Evolutionary conservation across 1,284 basidiomycete species (phyloP).

Genomic region (Moesziomyces globuligerus): DNA sequence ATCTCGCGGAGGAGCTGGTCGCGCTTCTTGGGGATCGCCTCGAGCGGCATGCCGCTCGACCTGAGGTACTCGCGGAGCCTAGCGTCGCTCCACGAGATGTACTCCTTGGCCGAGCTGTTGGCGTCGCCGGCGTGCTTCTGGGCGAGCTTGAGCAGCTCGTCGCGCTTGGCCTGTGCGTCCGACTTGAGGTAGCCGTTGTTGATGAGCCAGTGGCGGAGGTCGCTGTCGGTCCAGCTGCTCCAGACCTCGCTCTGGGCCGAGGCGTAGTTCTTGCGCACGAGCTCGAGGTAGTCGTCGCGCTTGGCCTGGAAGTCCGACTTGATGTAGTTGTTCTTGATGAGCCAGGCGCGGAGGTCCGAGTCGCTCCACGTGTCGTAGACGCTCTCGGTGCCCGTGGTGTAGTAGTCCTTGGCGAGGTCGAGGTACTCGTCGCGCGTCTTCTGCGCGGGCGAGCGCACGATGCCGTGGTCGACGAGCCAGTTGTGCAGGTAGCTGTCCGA

Average conservation of each 20-base stretch:
- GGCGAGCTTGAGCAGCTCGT: conserved; percentile 56
- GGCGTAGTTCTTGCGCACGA: conserved; percentile 56
- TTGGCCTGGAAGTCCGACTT: conserved; percentile 56
- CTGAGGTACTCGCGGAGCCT: conserved; percentile 58
- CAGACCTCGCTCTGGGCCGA: conserved; percentile 48
- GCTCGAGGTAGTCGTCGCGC: conserved; percentile 54
- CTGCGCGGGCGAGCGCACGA: conserved; percentile 52
- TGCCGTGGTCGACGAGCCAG: conserved; percentile 64
- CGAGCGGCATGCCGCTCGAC: conserved; percentile 50
- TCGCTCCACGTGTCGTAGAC: conserved; percentile 64
- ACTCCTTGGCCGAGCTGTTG: conserved; percentile 53
- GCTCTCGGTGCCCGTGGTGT: conserved; percentile 53
- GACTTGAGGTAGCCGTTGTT: conserved; percentile 56
- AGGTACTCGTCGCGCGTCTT: conserved; percentile 62
- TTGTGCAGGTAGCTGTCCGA: conserved; percentile 64
- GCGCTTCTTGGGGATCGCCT: conserved; percentile 55
- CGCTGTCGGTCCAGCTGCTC: conserved; percentile 60
- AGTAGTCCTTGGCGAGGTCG: conserved; percentile 59
- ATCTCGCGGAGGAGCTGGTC: conserved; percentile 62
- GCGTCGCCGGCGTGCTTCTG: conserved; percentile 54
- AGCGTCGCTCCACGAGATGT: conserved; percentile 62
- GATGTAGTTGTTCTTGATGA: conserved; percentile 57
- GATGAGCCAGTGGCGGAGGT: conserved; percentile 59
- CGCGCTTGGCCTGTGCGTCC: conserved; percentile 55
- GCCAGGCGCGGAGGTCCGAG: conserved; percentile 57